phyloP scores from a whole-genome alignment of 352 stramenopile species.

The Pythium myriotylum region DNA sequence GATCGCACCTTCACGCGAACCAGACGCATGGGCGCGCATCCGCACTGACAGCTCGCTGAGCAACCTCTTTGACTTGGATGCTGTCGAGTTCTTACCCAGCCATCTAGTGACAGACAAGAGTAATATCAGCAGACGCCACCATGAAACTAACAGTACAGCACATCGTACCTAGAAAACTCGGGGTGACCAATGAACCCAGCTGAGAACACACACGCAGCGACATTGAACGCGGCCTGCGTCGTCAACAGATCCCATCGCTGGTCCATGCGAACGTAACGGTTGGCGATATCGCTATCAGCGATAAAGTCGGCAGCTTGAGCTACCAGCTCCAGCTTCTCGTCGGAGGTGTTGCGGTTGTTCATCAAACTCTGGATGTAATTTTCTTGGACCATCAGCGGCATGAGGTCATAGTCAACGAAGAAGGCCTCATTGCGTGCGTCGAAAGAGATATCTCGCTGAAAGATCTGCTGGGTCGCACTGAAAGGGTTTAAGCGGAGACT shows the following conservation, averaged over 20 bases:
- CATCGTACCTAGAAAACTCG: constrained; percentile 85
- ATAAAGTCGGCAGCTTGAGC: constrained; percentile 93
- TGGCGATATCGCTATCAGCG: constrained; percentile 82
- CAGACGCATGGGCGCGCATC: constrained; percentile 88
- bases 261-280: constrained; percentile 74
- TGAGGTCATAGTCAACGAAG: constrained; percentile 99
- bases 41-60: constrained; percentile 96
- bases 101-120: constrained; percentile 61
- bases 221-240: constrained; percentile 89
- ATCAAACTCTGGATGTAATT: constrained; percentile 88
- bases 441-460: constrained; percentile 82
- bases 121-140: background rate
- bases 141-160: background rate
- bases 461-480: constrained; percentile 93
- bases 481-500: constrained; percentile 95
- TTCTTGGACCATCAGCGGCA: constrained; percentile 96
- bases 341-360: constrained; percentile 61
- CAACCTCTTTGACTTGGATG: constrained; percentile 94
- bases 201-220: constrained; percentile 82
- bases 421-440: constrained; percentile 95
- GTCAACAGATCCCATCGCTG: constrained; percentile 96
- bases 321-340: constrained; percentile 83
- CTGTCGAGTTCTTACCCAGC: constrained; percentile 98
- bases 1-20: constrained; percentile 72
- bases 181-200: constrained; percentile 88